Base-by-base conservation (phyloP, 371 early-diverging fungal genomes). In the Mucor plumbeus region DNA sequence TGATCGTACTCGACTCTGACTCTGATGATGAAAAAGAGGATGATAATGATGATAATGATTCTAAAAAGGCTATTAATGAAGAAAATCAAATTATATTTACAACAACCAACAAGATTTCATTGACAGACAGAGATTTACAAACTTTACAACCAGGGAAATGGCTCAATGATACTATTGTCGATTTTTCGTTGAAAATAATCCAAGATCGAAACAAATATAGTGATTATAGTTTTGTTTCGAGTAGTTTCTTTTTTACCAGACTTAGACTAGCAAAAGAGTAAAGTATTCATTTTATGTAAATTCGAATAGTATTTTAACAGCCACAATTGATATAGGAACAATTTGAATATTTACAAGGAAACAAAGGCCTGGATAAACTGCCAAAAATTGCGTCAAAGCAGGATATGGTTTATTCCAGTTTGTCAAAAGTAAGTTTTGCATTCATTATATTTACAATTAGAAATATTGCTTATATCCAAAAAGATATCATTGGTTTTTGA, bases 111-210 rank as follows among this genome's bases (percentile, higher is more conserved):
- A 50, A 26, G 3, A 50, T 50, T 7, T 50, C 50, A 3, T 21
- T 50, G 21, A 50, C 50, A 0, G 21, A 50, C 4, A 31, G 56
- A 56, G 85, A 85, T 58, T 58, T 77, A 17, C 74, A 65, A 11
- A 79, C 83, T 11, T 39, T 87, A 14, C 65, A 71, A 8, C 79
- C 80, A 7, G 71, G 78, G 7, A 59, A 75, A 40, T 87, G 87
- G 87, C 50, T 87, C 19, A 85, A 85, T 66, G 87, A 87, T 63
- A 81, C 83, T 5, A 79, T 87, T 6, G 35, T 56, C 10, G 56
- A 56, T 13, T 56, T 17, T 56, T n/a, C 35, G 1, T 34, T 56
- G 34, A 56, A 35, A 17, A 33, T 34, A 14, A 33, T 56, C 9
- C n/a, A 56, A 17, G 56, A 56, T 7, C 35, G 33, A 56, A 33